Evolutionary conservation across 257 asterid species (phyloP), one percentile per base, ranked within the genome.

Genomic region (Eucommia ulmoides): DNA sequence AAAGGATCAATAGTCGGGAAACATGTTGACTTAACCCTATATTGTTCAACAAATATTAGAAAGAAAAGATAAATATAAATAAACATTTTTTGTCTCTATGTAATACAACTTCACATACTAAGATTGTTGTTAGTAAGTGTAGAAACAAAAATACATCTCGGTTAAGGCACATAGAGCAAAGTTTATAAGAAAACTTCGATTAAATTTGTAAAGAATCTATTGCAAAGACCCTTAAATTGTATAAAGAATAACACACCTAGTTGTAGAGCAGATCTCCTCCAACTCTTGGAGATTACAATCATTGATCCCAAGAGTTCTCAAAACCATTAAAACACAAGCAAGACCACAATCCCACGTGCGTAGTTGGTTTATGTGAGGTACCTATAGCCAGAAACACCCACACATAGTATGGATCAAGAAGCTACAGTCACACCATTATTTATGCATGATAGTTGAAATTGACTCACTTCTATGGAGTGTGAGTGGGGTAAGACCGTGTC

Each of bases 281-380:
- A 88, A 71, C 35, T 84, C 86, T 24, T 72, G 73, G 59, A 81
- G 72, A 59, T 59, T 62, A 41, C 81, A 62, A 46, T 64, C 51
- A 41, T 55, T 59, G 56, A 75, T 59, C 50, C 78, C 93, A 52
- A 79, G 84, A 50, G 81, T 66, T 65, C 79, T 74, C 77, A 84
- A 70, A 66, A 82, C 82, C 95, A 88, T 88, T 55, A 78, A 55
- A 67, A 81, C 88, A 66, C 97, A 88, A 50, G 97, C 97, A 75
- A 84, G 93, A 49, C 97, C 97, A 66, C 97, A 84, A 70, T 88
- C 97, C 97, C 97, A 88, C 11, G 79, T 61, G 65, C 65, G 73
- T 47, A 74, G 78, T 66, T 88, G 97, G 63, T 79, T 79, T 62
- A 88, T 63, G 61, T 84, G 97, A 49, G 95, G 97, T 33, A 88